Evolutionary conservation across 495 filamentous ascomycete genomes (phyloP), one percentile per base, ranked within the genome.

Genomic region (Trichoderma virens): DNA sequence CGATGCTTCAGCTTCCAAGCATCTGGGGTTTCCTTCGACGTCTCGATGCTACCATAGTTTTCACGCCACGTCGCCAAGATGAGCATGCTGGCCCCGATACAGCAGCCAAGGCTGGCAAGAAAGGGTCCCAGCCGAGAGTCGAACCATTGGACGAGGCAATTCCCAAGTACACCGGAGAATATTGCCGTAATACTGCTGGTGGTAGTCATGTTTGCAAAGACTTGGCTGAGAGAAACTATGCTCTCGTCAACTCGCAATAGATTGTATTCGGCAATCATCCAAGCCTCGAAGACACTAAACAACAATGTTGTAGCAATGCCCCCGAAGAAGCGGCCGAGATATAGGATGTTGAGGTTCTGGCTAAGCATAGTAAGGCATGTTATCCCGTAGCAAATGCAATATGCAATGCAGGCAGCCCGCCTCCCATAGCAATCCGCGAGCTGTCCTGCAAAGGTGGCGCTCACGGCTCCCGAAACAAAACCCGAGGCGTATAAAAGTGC

Each of bases 221-320:
- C 68, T 47, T 65, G 59, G 62, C 68, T 70, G 14, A 77, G 63
- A 31, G 51, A 16, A 28, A 56, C 8, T 3, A 5, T 56, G 27
- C 11, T 56, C 5, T 68, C 65, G 30, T 69, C 64, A 2, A 74
- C 68, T 18, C 67, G 66, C 38, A 67, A 66, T n/a, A 54, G 34
- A 64, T 74, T 67, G 47, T 70, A 79, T 65, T 79, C 78, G 18
- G 78, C 73, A 32, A 79, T 73, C 76, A 81, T 77, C 76, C 76
- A 81, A 31, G 73, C 72, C 68, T 81, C 75, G 65, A 79, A 77
- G 20, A 72, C 75, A 43, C 68, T 74, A 64, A 76, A 81, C 51
- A 80, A 66, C 1, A 81, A 67, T 14, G 75, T 78, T 14, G 75
- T 77, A 59, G 68, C 70, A 32, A 81, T 45, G 3, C 78, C 78